These are phyloP conservation scores for Cornus suecica DNA, from an alignment of 148 eudicot species.

Conservation along the genomic window DNA sequence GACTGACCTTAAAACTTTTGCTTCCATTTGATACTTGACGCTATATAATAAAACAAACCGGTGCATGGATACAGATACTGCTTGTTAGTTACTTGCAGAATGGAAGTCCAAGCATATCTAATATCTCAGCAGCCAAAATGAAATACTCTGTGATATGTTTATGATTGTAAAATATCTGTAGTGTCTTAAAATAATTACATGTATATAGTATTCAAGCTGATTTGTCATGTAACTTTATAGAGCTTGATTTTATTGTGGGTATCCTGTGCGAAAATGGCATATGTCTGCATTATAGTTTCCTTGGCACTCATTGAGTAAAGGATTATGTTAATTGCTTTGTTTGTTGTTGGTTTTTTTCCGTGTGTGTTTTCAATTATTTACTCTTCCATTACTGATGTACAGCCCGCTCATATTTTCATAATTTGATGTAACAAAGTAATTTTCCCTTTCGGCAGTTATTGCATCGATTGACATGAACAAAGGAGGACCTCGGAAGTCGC, in stretches of 20 bases:
- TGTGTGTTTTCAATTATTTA: neutral
- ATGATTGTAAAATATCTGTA: no score
- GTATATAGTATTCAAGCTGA: no score
- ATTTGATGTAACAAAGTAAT: neutral
- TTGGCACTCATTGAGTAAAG: neutral
- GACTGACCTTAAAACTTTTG: neutral
- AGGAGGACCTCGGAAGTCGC: conserved; percentile 75
- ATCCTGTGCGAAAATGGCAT: neutral
- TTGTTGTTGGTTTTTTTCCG: neutral
- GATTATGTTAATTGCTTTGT: neutral
- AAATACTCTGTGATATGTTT: no score
- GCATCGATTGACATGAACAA: conserved; percentile 52
- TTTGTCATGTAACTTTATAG: neutral
- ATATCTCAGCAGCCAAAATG: no score
- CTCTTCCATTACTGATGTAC: neutral
- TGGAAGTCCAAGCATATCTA: neutral
- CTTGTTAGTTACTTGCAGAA: neutral
- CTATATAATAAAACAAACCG: neutral
- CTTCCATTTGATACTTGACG: neutral
- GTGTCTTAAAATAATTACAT: no score
- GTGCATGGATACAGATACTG: no score
- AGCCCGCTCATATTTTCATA: neutral
- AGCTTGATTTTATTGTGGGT: neutral
- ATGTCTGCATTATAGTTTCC: neutral
- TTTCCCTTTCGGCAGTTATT: conserved; percentile 34